Evolutionary conservation across 2,329 filamentous ascomycete species (phyloP), one percentile per base, ranked within the genome.

Genomic region (Fonsecaea pedrosoi): DNA sequence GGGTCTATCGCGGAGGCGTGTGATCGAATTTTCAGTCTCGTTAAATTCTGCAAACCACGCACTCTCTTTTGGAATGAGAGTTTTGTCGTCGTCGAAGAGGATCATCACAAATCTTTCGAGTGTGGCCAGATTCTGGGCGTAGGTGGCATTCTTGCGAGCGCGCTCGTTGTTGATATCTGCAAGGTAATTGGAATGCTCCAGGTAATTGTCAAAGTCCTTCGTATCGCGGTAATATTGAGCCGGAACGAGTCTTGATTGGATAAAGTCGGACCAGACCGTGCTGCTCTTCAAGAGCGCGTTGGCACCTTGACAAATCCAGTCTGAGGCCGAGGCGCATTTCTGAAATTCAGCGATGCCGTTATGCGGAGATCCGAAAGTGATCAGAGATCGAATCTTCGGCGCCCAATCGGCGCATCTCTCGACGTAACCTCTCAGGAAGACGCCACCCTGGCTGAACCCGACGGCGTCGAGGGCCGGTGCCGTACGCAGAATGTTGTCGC

Each of bases 111-210:
- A 90, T 73, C 90, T 90, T 74, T 91, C 86, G 76, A 99, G 77
- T 38, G 75, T 79, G 7, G 84, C 85, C 56, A 99, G 72, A 75
- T 94, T 91, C 73, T 85, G 78, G 76, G 85, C 88, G 78, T 98
- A 99, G 12, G 81, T 84, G 40, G 79, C 74, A 74, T 93, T 97
- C 86, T 96, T 96, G 62, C 82, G 68, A 21, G 63, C 74, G 10
- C 94, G 86, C 85, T 99, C 95, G 78, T 98, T 98, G 80, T 99
- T 99, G 80, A 98, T 90, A 76, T 98, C 94, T 9, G 94, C 95
- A 8, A 99, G 83, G 78, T 96, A 97, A 77, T 94, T 94, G 73
- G 91, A 95, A 76, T 87, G 78, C 71, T 89, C 87, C 21, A 98
- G 85, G 76, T 98, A 99, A 35, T 83, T 80, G 0, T 88, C 86